Base-by-base conservation (phyloP, 2,329 filamentous ascomycete genomes). In the Colletotrichum zoysiae region DNA sequence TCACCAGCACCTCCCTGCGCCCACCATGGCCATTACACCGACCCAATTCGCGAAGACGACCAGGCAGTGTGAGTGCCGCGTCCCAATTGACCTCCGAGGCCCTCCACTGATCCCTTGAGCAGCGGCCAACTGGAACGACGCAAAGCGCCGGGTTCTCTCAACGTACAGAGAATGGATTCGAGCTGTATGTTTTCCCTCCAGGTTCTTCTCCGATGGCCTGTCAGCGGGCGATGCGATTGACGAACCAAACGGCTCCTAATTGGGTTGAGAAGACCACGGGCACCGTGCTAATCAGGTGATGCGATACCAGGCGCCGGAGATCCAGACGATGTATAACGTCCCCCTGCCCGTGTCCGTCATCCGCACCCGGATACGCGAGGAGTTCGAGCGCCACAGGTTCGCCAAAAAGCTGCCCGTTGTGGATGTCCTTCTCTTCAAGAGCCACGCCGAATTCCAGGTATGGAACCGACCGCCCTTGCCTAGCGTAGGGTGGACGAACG, bases 161-260 rank as follows among this genome's bases (percentile, higher is more conserved):
- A 92, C 93, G 78, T 99, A 99, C 87, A 90, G 96, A 82, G 92
- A 95, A 87, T 99, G 96, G 96, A 90, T 98, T 78, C 92, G 96
- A 87, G 92, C 94, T 84, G 96, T 99, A 92, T 81, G 95, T 91
- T 76, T 76, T 26, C n/a, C 48, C 46, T 44, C 0, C 1, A 12
- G 20, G 11, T 76, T 38, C 20, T 20, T 38, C 38, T 20, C 7
- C 70, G 56, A 76, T 40, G 23, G 18, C 6, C 7, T 23, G n/a
- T 57, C 63, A 5, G 16, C 20, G 0, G 6, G 20, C 30, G 16
- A 33, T 51, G 53, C 5, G 18, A 30, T 61, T 16, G 42, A 42
- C 26, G 50, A 56, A 38, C 40, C 40, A 38, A 55, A 16, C 20
- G 40, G n/a, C 23, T 44, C 16, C 2, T 26, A 26, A 35, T 12